Conservation (phyloP, 1,139 yeast genomes). For the Kluyveromyces sp. region DNA sequence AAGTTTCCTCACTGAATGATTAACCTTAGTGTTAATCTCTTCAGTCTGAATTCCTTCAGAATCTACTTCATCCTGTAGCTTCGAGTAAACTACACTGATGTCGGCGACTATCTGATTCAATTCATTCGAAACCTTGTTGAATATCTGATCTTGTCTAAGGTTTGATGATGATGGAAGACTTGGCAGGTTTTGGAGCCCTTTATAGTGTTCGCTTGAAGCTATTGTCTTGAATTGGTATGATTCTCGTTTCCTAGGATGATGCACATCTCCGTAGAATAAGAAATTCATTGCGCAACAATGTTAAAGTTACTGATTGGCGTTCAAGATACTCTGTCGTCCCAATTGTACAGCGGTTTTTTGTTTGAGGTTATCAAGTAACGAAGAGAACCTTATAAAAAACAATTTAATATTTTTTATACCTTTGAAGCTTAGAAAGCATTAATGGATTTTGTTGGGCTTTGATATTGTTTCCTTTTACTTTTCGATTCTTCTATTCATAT, state of each 20-base stretch:
- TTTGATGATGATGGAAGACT: slow-evolving; percentile 11
- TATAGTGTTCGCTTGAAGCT: slow-evolving; percentile 10
- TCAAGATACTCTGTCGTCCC: too few relatives aligned
- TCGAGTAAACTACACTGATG: slow-evolving; percentile 13
- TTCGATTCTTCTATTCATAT: too few relatives aligned
- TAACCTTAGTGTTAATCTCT: slow-evolving; percentile 18
- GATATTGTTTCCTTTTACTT: too few relatives aligned
- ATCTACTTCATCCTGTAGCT: slow-evolving; percentile 18
- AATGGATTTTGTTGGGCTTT: neutral
- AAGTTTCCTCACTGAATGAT: slow-evolving; percentile 17
- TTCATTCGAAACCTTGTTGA: slow-evolving; percentile 19
- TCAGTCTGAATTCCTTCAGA: slow-evolving; percentile 21
- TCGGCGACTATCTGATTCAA: slow-evolving; percentile 18
- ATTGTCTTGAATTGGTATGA: slow-evolving; percentile 7
- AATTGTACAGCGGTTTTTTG: neutral
- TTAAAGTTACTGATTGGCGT: neutral
- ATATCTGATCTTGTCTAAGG: slow-evolving; percentile 16
- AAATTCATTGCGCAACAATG: slow-evolving; percentile 2
- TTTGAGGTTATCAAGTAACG: neutral
- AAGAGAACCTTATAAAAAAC: neutral
- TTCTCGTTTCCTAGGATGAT: slow-evolving; percentile 2
- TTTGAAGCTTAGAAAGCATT: neutral
- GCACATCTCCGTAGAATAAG: slow-evolving; percentile 6
- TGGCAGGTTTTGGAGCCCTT: slow-evolving; percentile 13
- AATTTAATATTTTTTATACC: too few relatives aligned